phyloP scores from a whole-genome alignment of 1,139 yeast species.

The Scheffersomyces lignicola region DNA sequence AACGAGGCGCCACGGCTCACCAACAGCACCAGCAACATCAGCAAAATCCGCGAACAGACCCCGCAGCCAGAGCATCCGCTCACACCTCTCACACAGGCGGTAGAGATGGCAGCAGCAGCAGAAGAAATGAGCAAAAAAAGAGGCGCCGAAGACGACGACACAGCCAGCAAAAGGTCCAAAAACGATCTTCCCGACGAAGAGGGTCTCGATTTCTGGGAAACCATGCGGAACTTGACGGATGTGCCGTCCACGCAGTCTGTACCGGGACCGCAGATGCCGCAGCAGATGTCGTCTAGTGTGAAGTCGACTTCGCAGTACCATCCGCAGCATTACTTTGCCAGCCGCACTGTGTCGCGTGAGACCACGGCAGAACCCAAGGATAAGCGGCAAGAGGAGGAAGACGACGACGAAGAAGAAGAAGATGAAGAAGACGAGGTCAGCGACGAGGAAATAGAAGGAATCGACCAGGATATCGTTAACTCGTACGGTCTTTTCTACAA shows the following conservation, averaged over 20 bases:
- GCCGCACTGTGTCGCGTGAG: conserved; percentile 6
- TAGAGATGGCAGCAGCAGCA: conserved; percentile 41
- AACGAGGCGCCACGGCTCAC: conserved; percentile 7
- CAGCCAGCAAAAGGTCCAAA: conserved; percentile 10
- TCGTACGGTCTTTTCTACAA: conserved; percentile 39
- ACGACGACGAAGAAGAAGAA: conserved; percentile 6
- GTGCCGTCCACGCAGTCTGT: conserved; percentile 20
- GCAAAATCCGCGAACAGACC: conserved; percentile 9
- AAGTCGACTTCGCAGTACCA: conserved; percentile 51
- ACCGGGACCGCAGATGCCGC: conserved; percentile 10
- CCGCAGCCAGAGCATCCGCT: conserved; percentile 25
- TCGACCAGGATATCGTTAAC: conserved; percentile 33
- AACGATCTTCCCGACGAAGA: conserved; percentile 29
- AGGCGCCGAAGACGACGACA: conserved; percentile 9
- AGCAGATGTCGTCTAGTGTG: conserved; percentile 8
- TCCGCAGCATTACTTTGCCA: conserved; percentile 25
- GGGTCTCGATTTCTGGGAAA: conserved; percentile 71
- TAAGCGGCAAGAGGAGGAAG: conserved; percentile 6
- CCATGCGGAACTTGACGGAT: conserved; percentile 53
- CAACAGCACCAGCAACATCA: conserved; percentile 7
- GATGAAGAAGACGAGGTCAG: conserved; percentile 9
- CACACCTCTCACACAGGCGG: conserved; percentile 47
- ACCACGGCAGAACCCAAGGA: conserved; percentile 6
- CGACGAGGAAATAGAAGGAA: conserved; percentile 18
- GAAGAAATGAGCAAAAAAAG: conserved; percentile 22